Percentiles rank a stretch among this genome's conserved stretches.
phyloP scores from a whole-genome alignment of 208 protist genomes.

The Leishmania tropica region DNA sequence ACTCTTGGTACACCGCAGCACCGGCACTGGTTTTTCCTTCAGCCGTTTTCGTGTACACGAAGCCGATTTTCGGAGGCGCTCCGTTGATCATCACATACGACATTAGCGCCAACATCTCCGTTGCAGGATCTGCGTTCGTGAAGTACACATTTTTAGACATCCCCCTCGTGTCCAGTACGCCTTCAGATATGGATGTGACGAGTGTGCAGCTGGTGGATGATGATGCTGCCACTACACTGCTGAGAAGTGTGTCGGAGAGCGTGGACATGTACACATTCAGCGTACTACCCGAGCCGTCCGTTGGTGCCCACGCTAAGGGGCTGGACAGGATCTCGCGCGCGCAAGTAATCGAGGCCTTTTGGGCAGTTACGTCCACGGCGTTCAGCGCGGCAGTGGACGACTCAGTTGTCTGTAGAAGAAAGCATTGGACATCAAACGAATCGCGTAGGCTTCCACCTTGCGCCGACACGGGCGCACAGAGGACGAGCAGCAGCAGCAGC shows the following conservation, averaged over 20 bases:
- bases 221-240: neutral
- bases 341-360: conserved; percentile 1
- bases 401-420: neutral
- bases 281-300: neutral
- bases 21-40: neutral
- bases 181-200: conserved; percentile 7
- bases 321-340: neutral
- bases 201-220: neutral
- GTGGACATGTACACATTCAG: conserved; percentile 10
- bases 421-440: neutral
- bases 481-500: neutral
- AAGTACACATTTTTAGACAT: conserved; percentile 15
- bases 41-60: conserved; percentile 8
- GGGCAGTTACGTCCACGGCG: neutral
- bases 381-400: neutral
- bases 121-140: conserved; percentile 18
- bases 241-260: neutral
- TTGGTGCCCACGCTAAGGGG: neutral
- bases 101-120: conserved; percentile 30
- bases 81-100: conserved; percentile 7
- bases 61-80: conserved; percentile 14
- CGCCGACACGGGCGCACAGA: neutral
- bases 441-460: too few species aligned
- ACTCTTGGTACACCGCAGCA: conserved; percentile 1
- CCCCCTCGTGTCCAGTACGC: neutral